Base-by-base conservation (phyloP, 2,329 filamentous ascomycete genomes). In the Sporothrix luriei region DNA sequence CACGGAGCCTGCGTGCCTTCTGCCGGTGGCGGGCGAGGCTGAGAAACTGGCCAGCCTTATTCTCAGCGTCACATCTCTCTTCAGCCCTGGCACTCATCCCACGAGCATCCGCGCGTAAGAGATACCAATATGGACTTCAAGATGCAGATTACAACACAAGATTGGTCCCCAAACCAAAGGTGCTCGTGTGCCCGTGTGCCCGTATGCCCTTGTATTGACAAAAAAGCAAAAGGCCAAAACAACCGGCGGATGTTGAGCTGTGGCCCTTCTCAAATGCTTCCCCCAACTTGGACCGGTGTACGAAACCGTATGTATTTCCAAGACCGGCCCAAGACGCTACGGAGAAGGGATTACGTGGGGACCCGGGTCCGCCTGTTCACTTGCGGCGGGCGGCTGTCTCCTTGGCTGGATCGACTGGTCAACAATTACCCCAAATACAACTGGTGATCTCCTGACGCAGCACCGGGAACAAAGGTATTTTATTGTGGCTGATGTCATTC, bases 341-440 rank as follows among this genome's bases (percentile, higher is more conserved):
- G 57, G 38, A 10, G 57, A 46, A 38, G 55, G 54, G 57, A 62
- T 62, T 62, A 62, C 57, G 57, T 62, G n/a, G 38, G n/a, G 57
- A 46, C 57, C 57, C 57, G 24, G 14, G 38, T 43, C 33, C 33
- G 48, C 19, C 19, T 33, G 13, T 13, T 40, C 21, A 43, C 14
- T 57, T n/a, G 3, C 29, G 6, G 52, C 6, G 52, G 51, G 51
- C 24, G 24, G 51, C 4, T 26, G 49, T 52, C 19, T 24, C 33
- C 33, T 33, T 33, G 33, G 33, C 33, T 33, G 33, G 33, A 1
- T 52, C n/a, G 49, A 33, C 33, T 26, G n/a, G 49, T 21, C 49
- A 21, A 10, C 51, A 3, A 21, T 16, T 26, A 24, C 19, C 6
- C 49, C 26, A 40, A 57, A 24, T 24, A 59, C 55, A 59, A 24